Evolutionary conservation across 2,329 filamentous ascomycete genomes (phyloP).

Genomic region (Metarhizium album): DNA sequence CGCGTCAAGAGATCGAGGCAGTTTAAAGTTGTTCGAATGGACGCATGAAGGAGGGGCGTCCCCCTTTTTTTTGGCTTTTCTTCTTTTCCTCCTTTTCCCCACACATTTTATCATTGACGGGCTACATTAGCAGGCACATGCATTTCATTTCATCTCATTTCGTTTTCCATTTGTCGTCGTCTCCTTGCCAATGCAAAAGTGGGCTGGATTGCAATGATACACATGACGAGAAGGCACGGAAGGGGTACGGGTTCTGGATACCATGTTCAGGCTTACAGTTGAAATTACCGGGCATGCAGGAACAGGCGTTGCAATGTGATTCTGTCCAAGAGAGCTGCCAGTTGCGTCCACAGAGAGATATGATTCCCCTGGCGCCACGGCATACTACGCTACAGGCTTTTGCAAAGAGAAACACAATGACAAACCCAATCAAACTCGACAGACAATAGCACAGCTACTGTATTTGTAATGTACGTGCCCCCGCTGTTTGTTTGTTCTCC

Average conservation of each 20-base stretch:
- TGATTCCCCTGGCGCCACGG: not conserved
- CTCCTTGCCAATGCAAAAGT: not conserved
- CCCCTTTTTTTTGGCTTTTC: too few relatives aligned
- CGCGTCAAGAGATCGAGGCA: slow-evolving; percentile 31
- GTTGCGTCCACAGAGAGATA: not conserved
- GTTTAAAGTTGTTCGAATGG: slow-evolving; percentile 26
- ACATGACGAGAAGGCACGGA: not conserved
- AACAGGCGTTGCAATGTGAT: slow-evolving; percentile 1
- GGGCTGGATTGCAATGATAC: not conserved
- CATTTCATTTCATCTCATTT: not conserved
- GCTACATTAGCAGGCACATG: not conserved
- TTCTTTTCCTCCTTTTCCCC: too few relatives aligned
- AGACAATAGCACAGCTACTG: not conserved
- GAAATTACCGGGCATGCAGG: not conserved
- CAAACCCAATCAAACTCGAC: too few relatives aligned
- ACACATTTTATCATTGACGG: not conserved
- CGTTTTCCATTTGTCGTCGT: not conserved
- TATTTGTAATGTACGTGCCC: too few relatives aligned
- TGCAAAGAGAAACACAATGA: too few relatives aligned
- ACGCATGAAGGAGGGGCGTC: not conserved
- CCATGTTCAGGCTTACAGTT: not conserved
- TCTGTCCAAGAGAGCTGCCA: not conserved
- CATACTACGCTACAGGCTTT: too few relatives aligned
- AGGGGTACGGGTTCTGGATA: not conserved
- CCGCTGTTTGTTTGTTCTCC: too few relatives aligned